A percentile compares a stretch with the other conserved stretches of the same genome.
Conservation (phyloP, 805 yeast species). For the Debaryomyces hansenii region DNA sequence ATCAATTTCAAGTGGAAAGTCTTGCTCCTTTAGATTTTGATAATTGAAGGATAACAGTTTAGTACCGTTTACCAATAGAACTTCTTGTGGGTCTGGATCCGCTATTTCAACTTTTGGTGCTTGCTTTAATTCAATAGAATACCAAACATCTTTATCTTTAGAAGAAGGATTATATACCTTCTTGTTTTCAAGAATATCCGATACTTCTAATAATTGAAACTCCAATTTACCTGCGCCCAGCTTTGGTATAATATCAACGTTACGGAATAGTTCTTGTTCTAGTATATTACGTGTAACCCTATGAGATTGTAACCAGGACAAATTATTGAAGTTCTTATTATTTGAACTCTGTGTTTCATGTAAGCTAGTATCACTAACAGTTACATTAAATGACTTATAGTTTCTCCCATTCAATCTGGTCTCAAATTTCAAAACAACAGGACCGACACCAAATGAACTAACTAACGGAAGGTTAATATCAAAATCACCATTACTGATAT, state of each 20-base stretch:
- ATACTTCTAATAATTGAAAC: slow-evolving; percentile 33
- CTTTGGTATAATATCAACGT: slow-evolving; percentile 20
- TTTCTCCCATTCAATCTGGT: slow-evolving; percentile 25
- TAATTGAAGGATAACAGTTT: slow-evolving; percentile 9
- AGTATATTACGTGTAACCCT: slow-evolving; percentile 29
- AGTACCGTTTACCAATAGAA: slow-evolving; percentile 23
- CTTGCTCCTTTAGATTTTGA: slow-evolving; percentile 25
- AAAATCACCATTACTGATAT: slow-evolving; percentile 47
- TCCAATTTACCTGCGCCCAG: slow-evolving; percentile 24
- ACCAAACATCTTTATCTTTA: slow-evolving; percentile 35
- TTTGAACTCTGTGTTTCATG: slow-evolving; percentile 6
- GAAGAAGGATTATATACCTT: slow-evolving; percentile 38
- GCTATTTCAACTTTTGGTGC: slow-evolving; percentile 23
- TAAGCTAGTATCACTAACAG: slow-evolving; percentile 11
- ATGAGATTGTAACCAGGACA: slow-evolving; percentile 19
- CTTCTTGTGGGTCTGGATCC: slow-evolving; percentile 18
- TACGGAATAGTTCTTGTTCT: slow-evolving; percentile 34
- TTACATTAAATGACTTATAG: slow-evolving; percentile 21
- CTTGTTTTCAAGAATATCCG: slow-evolving; percentile 33
- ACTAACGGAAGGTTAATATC: slow-evolving; percentile 44
- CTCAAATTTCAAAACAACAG: slow-evolving; percentile 38
- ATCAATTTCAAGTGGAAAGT: slow-evolving; percentile 48
- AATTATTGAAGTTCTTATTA: slow-evolving; percentile 35
- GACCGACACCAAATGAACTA: slow-evolving; percentile 73
- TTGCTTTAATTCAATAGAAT: slow-evolving; percentile 23